Conservation (phyloP, 2,329 filamentous ascomycete genomes). For the Nigrospora oryzae region DNA sequence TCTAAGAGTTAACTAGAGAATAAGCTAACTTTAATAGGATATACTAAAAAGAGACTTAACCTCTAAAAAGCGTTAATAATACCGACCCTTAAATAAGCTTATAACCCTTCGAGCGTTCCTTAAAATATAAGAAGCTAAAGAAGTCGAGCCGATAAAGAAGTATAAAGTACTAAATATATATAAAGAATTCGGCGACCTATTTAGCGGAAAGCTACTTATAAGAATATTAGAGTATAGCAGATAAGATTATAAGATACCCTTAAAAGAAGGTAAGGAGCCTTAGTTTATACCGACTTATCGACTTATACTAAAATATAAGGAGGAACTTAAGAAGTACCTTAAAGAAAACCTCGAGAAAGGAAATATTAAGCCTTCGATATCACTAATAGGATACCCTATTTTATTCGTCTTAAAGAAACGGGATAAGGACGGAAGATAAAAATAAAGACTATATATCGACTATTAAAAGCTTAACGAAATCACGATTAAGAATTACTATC, state of each 20-base stretch:
- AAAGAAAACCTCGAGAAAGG: not conserved
- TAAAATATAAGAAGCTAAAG: not conserved
- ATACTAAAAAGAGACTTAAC: not conserved
- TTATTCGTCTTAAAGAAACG: conserved; percentile 12
- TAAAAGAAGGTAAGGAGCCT: not conserved
- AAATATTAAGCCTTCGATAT: conserved; percentile 1
- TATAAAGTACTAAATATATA: not conserved
- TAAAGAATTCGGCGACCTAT: not conserved
- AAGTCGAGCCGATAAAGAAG: not conserved
- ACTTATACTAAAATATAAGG: not conserved
- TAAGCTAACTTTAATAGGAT: not conserved
- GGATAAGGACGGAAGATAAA: not conserved
- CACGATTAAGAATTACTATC: conserved; percentile 14
- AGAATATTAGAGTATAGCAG: not conserved
- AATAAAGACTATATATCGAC: conserved; percentile 12
- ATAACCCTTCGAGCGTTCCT: not conserved
- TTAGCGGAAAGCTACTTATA: not conserved
- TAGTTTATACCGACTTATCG: not conserved
- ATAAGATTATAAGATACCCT: not conserved
- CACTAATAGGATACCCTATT: not conserved
- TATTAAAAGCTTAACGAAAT: conserved; percentile 14
- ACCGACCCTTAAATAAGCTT: not conserved
- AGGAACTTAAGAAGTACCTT: conserved; percentile 1
- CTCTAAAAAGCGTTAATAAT: no score
- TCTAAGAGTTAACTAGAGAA: not conserved